Evolutionary conservation across 2,329 filamentous ascomycete species (phyloP).

Genomic region (Parastagonospora nodorum): DNA sequence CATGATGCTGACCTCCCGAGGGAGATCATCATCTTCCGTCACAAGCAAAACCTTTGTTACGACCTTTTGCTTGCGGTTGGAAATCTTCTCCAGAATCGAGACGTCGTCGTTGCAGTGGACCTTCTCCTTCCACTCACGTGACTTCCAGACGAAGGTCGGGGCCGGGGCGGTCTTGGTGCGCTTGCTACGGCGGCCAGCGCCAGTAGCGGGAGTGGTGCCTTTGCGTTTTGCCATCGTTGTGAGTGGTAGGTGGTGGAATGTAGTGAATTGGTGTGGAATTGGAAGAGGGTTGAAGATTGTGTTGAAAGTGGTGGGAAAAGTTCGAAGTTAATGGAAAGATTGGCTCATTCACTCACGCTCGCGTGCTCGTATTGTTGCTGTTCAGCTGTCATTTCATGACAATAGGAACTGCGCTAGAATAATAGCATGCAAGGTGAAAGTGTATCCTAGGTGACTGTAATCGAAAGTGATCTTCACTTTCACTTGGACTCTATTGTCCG

Average conservation of each 20-base stretch:
- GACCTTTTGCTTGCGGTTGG: constrained; percentile 10
- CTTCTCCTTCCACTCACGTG: constrained; percentile 11
- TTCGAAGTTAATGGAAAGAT: not conserved
- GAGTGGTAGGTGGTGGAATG: not conserved
- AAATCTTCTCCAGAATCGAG: constrained; percentile 8
- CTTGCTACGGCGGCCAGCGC: not conserved
- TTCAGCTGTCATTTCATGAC: no score
- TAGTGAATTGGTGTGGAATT: not conserved
- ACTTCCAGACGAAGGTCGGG: constrained; percentile 7
- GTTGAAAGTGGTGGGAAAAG: not conserved
- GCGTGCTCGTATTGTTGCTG: no score
- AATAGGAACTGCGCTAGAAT: no score
- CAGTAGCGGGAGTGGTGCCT: not conserved
- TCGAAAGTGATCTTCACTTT: no score
- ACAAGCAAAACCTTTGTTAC: constrained; percentile 24
- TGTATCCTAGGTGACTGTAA: no score
- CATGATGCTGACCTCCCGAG: constrained; percentile 19
- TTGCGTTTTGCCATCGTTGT: constrained; percentile 9
- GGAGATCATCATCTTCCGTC: constrained; percentile 2
- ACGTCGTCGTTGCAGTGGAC: constrained; percentile 4
- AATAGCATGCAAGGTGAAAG: no score
- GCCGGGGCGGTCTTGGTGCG: not conserved
- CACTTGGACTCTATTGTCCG: no score
- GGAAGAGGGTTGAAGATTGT: not conserved
- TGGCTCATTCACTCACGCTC: no score